These are phyloP conservation scores for Anastatica hierochuntica DNA, from an alignment of 345 rosid species.

Conservation along the genomic window DNA sequence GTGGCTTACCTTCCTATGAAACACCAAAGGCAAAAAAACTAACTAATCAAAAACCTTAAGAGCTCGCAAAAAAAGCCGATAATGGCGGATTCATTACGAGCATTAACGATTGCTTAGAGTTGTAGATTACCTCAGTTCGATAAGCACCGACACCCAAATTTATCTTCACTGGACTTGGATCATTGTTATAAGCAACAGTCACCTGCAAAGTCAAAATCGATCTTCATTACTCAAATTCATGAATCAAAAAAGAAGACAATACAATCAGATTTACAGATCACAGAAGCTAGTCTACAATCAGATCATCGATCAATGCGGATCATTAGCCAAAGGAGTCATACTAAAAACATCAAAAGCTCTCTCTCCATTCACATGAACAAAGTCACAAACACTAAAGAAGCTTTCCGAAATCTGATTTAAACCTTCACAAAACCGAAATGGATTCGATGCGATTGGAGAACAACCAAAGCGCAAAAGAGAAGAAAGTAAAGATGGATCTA, in stretches of 20 bases:
- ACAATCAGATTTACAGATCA: neutral
- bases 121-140: constrained; percentile 64
- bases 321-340: neutral
- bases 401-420: neutral
- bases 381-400: neutral
- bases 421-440: neutral
- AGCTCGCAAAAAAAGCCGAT: neutral
- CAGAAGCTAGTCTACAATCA: neutral
- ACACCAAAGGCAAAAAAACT: neutral
- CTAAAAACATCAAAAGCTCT: neutral
- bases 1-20: constrained; percentile 90
- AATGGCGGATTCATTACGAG: neutral
- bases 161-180: constrained; percentile 71
- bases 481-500: neutral
- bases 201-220: constrained; percentile 38
- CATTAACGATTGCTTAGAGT: neutral
- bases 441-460: neutral
- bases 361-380: neutral
- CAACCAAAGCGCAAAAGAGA: neutral
- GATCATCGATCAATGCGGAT: neutral
- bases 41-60: constrained; percentile 6
- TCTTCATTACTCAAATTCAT: neutral
- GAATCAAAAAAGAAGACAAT: neutral
- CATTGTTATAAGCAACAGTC: constrained; percentile 90
- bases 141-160: constrained; percentile 97